Conservation (phyloP, 768 basidiomycete species). For the Termitomyces sp. region DNA sequence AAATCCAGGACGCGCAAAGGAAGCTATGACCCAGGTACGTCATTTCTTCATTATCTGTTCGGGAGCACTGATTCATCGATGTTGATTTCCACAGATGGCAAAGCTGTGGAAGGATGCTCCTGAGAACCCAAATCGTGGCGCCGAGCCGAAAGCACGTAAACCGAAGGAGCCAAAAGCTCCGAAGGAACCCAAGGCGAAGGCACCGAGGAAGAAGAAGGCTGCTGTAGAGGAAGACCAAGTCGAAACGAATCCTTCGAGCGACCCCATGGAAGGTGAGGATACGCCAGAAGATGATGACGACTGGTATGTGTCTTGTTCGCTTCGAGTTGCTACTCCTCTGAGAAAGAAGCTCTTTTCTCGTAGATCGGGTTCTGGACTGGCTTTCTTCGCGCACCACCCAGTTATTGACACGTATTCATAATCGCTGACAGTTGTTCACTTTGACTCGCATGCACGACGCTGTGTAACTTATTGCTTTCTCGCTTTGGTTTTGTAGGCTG, state of each 20-base stretch:
- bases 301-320: conserved; percentile 6
- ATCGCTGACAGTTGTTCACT: conserved; percentile 2
- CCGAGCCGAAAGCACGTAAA: conserved; percentile 46
- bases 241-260: conserved; percentile 7
- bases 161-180: conserved; percentile 37
- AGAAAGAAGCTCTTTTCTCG: background rate
- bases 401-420: conserved; percentile 2
- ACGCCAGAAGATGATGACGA: background rate
- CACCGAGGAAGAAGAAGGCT: conserved; percentile 22
- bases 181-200: conserved; percentile 27
- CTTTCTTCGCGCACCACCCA: background rate
- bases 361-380: background rate
- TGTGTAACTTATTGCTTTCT: conserved; percentile 11
- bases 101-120: conserved; percentile 56
- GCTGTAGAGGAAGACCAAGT: conserved; percentile 13
- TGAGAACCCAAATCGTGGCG: conserved; percentile 64
- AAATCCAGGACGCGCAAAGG: conserved; percentile 49
- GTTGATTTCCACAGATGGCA: conserved; percentile 43
- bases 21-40: conserved; percentile 49
- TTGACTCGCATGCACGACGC: background rate
- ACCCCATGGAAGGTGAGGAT: conserved; percentile 14
- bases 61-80: background rate
- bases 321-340: background rate
- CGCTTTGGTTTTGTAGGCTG: background rate
- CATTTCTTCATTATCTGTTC: background rate